phyloP scores from a whole-genome alignment of 768 basidiomycete species.

The Phlegmacium glaucopus region DNA sequence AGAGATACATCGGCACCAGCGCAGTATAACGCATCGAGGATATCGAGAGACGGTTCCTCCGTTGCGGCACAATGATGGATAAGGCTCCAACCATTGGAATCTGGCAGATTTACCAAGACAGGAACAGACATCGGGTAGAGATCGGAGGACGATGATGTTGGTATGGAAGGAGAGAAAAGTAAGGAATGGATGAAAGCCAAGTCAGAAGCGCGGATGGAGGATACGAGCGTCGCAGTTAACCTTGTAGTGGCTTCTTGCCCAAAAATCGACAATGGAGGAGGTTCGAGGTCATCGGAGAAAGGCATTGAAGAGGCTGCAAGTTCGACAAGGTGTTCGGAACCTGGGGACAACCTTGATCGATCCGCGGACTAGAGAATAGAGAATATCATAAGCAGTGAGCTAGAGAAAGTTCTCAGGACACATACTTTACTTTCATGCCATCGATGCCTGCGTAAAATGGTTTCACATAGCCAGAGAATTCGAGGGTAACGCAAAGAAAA shows the following conservation, averaged over 20 bases:
- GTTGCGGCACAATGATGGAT: conserved; percentile 67
- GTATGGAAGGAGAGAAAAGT: conserved; percentile 46
- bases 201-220: conserved; percentile 49
- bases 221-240: conserved; percentile 50
- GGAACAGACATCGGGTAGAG: conserved; percentile 46
- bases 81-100: conserved; percentile 67
- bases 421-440: conserved; percentile 59
- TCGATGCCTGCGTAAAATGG: conserved; percentile 56
- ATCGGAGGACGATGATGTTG: conserved; percentile 34
- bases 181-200: conserved; percentile 48
- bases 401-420: conserved; percentile 6
- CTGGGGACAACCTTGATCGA: conserved; percentile 30
- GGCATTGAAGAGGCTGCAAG: conserved; percentile 37
- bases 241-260: conserved; percentile 36
- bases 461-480: conserved; percentile 70
- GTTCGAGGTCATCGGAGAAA: conserved; percentile 34
- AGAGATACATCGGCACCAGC: conserved; percentile 74
- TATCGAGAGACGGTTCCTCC: conserved; percentile 51
- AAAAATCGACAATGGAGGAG: conserved; percentile 41
- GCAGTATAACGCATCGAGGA: conserved; percentile 68
- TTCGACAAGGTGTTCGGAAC: conserved; percentile 34
- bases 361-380: conserved; percentile 32
- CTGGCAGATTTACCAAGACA: conserved; percentile 65
- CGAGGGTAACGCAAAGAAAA: conserved; percentile 60
- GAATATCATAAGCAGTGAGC: conserved; percentile 8